These are phyloP conservation scores for Zygoascus bituminiphila DNA, from an alignment of 805 yeast species.

Conservation along the genomic window DNA sequence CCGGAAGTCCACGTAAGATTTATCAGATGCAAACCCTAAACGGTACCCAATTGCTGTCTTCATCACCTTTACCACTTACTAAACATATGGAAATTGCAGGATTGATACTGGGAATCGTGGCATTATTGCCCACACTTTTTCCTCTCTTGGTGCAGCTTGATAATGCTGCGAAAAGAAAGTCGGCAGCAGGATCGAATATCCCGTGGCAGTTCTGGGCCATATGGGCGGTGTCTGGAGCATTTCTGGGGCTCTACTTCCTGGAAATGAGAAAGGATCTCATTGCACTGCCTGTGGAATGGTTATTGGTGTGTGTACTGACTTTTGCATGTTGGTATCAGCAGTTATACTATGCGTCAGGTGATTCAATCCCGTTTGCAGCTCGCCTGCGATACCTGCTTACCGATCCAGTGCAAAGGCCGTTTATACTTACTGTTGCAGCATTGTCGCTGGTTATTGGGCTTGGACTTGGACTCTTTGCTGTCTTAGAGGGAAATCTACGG, in stretches of 20 bases:
- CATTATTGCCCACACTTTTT: conserved; percentile 9
- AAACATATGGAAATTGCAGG: conserved; percentile 1
- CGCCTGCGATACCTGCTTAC: neutral
- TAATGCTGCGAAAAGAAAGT: neutral
- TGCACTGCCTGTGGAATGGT: conserved; percentile 6
- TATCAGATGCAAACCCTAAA: neutral
- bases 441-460: neutral
- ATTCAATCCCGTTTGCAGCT: neutral
- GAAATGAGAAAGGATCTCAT: conserved; percentile 5
- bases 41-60: neutral
- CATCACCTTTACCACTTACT: neutral
- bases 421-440: neutral
- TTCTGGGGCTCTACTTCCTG: conserved; percentile 7
- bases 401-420: neutral
- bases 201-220: conserved; percentile 11
- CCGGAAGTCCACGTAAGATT: neutral
- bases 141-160: conserved; percentile 14
- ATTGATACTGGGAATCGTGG: conserved; percentile 6
- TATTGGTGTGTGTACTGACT: conserved; percentile 6
- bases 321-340: conserved; percentile 8
- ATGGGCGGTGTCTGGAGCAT: conserved; percentile 6
- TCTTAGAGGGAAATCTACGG: neutral
- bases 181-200: neutral
- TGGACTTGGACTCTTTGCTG: conserved; percentile 1
- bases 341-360: neutral